phyloP scores from a whole-genome alignment of 202 grass and related monocot species.

The Panicum virgatum region DNA sequence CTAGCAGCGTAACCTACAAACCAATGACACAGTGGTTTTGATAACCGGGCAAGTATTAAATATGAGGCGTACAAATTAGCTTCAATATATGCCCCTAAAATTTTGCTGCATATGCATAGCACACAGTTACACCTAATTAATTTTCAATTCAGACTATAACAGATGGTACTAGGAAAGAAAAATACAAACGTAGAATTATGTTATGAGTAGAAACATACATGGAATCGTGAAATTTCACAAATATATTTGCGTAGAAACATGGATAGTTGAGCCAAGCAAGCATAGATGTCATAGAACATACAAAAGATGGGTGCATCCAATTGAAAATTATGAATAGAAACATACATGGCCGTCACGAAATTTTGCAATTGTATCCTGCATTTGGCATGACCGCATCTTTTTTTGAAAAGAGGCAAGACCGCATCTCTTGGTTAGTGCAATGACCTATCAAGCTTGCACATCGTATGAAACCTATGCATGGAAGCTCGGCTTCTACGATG shows the following conservation, averaged over 20 bases:
- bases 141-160: constrained; percentile 21
- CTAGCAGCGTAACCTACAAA: constrained; percentile 91
- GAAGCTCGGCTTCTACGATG: constrained; percentile 84
- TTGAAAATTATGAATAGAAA: constrained; percentile 30
- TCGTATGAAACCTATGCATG: constrained; percentile 82
- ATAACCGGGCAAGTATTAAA: constrained; percentile 11
- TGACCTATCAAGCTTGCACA: constrained; percentile 96
- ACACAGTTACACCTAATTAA: constrained; percentile 24
- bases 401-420: too few species aligned
- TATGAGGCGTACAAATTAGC: constrained; percentile 6
- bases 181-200: constrained; percentile 4
- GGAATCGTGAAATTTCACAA: background rate
- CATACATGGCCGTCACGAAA: constrained; percentile 96
- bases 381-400: constrained; percentile 94
- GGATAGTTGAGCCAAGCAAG: constrained; percentile 21
- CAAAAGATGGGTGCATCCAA: background rate
- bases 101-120: constrained; percentile 12
- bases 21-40: constrained; percentile 1
- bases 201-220: constrained; percentile 10
- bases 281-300: constrained; percentile 33
- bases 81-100: constrained; percentile 7
- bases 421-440: constrained; percentile 99
- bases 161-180: background rate
- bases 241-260: background rate
- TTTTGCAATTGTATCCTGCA: constrained; percentile 96